Conservation (phyloP, 1,284 basidiomycete genomes). For the Volvariella volvacea region DNA sequence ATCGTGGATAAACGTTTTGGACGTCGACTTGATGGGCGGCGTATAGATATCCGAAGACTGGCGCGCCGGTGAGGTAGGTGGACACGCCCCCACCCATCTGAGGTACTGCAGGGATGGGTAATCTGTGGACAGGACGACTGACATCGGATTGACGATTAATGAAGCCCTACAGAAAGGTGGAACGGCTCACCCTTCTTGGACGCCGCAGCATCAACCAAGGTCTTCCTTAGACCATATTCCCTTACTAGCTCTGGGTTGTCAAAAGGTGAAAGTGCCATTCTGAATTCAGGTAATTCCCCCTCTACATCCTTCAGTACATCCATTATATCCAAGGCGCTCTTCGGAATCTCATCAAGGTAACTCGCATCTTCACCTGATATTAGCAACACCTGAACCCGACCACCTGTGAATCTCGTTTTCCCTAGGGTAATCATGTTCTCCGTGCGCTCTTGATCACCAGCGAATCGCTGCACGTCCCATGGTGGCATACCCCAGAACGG, state of each 20-base stretch:
- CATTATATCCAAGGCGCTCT: conserved; percentile 24
- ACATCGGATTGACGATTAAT: not conserved
- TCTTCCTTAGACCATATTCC: conserved; percentile 32
- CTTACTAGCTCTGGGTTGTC: conserved; percentile 41
- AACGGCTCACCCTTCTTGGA: conserved; percentile 32
- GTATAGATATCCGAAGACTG: conserved; percentile 17
- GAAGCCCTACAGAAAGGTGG: not conserved
- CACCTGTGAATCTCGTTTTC: conserved; percentile 19
- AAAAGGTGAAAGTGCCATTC: conserved; percentile 38
- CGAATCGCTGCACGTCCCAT: conserved; percentile 20
- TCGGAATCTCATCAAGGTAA: conserved; percentile 4
- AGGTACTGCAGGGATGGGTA: conserved; percentile 24
- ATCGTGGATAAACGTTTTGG: conserved; percentile 33
- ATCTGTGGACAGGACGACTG: conserved; percentile 27
- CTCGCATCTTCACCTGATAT: conserved; percentile 9
- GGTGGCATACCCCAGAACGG: conserved; percentile 47
- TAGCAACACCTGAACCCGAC: conserved; percentile 14
- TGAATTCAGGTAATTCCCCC: conserved; percentile 31
- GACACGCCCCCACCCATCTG: conserved; percentile 36
- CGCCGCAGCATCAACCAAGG: conserved; percentile 33
- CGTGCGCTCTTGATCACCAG: conserved; percentile 13
- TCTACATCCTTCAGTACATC: conserved; percentile 31
- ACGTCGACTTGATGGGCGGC: conserved; percentile 4
- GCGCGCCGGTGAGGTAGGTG: conserved; percentile 30
- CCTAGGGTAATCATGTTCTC: conserved; percentile 22